Conservation (phyloP, 176 grass and related monocot species). For the Microstegium vimineum region DNA sequence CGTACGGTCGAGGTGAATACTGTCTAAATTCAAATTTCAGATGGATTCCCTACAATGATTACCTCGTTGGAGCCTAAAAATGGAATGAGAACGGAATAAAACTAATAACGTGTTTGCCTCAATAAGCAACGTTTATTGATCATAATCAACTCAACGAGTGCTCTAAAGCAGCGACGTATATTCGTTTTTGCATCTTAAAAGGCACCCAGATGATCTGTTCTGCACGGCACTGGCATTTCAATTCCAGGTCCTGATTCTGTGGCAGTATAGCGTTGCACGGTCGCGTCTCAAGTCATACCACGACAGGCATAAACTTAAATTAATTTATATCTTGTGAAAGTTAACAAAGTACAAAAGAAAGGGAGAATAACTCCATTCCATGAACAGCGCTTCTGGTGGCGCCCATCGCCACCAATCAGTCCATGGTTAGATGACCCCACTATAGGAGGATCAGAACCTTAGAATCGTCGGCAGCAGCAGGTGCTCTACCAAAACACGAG, state of each 20-base stretch:
- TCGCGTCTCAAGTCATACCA: neutral
- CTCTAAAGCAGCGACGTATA: neutral
- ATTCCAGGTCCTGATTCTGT: neutral
- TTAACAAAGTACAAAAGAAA: slow-evolving; percentile 15
- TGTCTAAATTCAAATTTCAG: neutral
- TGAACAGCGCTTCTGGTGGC: neutral
- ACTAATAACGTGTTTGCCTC: neutral
- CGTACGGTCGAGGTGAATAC: neutral
- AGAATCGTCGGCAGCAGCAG: slow-evolving; percentile 9
- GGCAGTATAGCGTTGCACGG: neutral
- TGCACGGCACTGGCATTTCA: neutral
- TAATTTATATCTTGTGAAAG: neutral
- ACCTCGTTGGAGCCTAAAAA: neutral
- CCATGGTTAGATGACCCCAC: slow-evolving; percentile 15
- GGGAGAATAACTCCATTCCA: neutral
- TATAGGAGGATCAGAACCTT: slow-evolving; percentile 3
- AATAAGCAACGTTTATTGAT: neutral
- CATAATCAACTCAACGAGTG: neutral
- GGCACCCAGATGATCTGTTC: neutral
- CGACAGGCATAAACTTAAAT: neutral
- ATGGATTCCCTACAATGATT: neutral
- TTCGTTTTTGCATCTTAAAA: neutral
- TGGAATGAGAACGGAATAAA: neutral
- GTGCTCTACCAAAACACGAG: slow-evolving; percentile 53
- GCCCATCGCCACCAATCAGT: neutral